These are phyloP conservation scores for Rhododendron molle DNA, from an alignment of 148 eudicot genomes.

Conservation along the genomic window DNA sequence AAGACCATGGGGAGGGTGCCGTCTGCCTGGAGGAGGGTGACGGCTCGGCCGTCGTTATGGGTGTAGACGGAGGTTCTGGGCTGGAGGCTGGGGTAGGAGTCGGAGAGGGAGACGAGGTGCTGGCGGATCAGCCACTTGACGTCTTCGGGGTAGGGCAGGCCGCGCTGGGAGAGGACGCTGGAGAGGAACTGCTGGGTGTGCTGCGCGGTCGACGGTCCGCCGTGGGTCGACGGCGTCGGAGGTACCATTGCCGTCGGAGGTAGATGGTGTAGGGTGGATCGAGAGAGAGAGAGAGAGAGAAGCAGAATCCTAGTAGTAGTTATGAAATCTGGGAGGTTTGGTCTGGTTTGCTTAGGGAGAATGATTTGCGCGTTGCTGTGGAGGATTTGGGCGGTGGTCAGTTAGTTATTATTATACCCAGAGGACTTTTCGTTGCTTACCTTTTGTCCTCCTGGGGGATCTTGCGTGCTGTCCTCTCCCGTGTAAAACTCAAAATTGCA, in stretches of 20 bases:
- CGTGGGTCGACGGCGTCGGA: conserved; percentile 2
- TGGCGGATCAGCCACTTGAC: conserved; percentile 89
- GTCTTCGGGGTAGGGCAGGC: conserved; percentile 83
- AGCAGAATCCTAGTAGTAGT: background rate
- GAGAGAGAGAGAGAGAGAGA: background rate
- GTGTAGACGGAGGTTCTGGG: conserved; percentile 78
- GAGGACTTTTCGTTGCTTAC: background rate
- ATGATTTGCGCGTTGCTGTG: background rate
- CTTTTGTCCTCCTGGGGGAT: no score
- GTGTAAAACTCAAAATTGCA: no score
- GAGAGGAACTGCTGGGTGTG: conserved; percentile 69
- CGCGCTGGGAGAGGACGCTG: conserved; percentile 82
- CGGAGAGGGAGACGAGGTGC: conserved; percentile 57
- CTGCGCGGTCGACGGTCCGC: conserved; percentile 8
- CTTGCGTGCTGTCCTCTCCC: no score
- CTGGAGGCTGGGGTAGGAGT: conserved; percentile 56
- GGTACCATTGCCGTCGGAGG: background rate
- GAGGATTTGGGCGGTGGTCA: no score
- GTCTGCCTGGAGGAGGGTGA: conserved; percentile 77
- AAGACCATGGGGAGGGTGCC: conserved; percentile 84
- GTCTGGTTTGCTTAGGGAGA: background rate
- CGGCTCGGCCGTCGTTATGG: conserved; percentile 91
- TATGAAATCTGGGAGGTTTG: background rate
- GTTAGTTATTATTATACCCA: no score
- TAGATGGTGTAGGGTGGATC: background rate